Base-by-base conservation (phyloP, 345 rosid species). In the Heritiera littoralis region DNA sequence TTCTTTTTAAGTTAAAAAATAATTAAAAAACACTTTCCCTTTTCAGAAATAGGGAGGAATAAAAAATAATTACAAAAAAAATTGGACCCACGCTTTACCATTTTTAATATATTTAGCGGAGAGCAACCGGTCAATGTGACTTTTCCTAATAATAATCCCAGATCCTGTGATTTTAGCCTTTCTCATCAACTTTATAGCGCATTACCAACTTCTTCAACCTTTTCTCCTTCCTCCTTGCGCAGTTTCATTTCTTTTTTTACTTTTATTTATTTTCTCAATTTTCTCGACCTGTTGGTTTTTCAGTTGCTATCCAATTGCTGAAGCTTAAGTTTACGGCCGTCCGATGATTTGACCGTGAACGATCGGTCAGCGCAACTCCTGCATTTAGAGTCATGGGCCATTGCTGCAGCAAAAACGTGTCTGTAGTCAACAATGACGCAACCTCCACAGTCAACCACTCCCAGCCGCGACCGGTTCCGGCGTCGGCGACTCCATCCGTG, bases 361-460 rank as follows among this genome's bases (percentile, higher is more conserved):
- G 83, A 83, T 79, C 85, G 80, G 71, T 48, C 52, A 2, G 64
- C 61, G 77, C 55, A 69, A 66, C 51, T 51, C 14, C 51, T 20
- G 8, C 60, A 49, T 79, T 81, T 75, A 71, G 35, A 55, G 72
- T 83, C 17, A 94, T 94, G 98, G 96, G 98, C 51, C 97, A 86
- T 78, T 90, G 94, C 87, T 94, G 94, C 85, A 91, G 94, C 85
- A 88, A 88, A 80, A 82, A 80, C 86, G 81, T 83, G 46, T 45
- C 92, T 65, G 82, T 70, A 28, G 86, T 60, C 35, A 74, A 84
- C 75, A 81, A 80, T 70, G 66, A 64, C 73, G 63, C 81, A 13
- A 74, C 76, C 52, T 81, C 82, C 76, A 71, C 64, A 68, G 83
- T 59, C 79, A 65, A 48, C 79, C 78, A 52, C 45, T 84, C 85